Percentiles rank a stretch among this genome's conserved stretches.
Evolutionary conservation across 805 yeast genomes (phyloP).

Genomic region (Jamesozyma spencerorum): DNA sequence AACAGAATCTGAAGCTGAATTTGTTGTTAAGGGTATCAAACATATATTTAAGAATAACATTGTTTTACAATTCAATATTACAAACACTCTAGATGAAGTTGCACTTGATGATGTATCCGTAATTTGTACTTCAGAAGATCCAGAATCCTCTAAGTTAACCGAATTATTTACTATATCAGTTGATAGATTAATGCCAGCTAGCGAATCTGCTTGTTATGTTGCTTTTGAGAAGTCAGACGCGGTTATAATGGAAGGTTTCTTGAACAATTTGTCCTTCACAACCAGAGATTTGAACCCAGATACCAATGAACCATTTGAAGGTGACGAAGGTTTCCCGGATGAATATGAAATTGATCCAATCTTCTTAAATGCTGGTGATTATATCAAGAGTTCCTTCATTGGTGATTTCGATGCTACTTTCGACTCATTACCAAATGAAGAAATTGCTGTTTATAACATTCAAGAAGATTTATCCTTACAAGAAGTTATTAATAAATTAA

Average conservation of each 20-base stretch:
- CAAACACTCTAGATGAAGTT: slow-evolving; percentile 74
- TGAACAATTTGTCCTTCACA: slow-evolving; percentile 61
- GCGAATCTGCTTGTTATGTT: slow-evolving; percentile 68
- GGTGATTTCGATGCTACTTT: slow-evolving; percentile 66
- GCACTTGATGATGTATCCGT: slow-evolving; percentile 71
- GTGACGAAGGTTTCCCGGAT: slow-evolving; percentile 82
- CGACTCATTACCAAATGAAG: slow-evolving; percentile 62
- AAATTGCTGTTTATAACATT: slow-evolving; percentile 58
- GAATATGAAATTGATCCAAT: slow-evolving; percentile 86
- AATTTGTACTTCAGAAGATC: slow-evolving; percentile 53
- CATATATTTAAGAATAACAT: slow-evolving; percentile 69
- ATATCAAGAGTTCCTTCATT: slow-evolving; percentile 63
- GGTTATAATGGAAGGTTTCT: slow-evolving; percentile 43
- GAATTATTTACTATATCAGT: slow-evolving; percentile 73
- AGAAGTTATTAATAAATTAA: slow-evolving; percentile 49
- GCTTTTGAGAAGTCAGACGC: slow-evolving; percentile 51
- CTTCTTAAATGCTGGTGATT: slow-evolving; percentile 68
- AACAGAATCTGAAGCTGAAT: slow-evolving; percentile 90
- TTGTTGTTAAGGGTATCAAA: slow-evolving; percentile 74
- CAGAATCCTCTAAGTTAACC: slow-evolving; percentile 34
- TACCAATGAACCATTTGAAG: slow-evolving; percentile 55
- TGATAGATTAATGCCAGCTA: slow-evolving; percentile 60
- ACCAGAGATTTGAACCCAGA: slow-evolving; percentile 72
- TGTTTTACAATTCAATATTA: slow-evolving; percentile 72
- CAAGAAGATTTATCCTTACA: slow-evolving; percentile 39